A percentile compares a stretch with the other conserved stretches of the same genome.
Evolutionary conservation across 768 basidiomycete genomes (phyloP).

Genomic region (Mycena kentingensis): DNA sequence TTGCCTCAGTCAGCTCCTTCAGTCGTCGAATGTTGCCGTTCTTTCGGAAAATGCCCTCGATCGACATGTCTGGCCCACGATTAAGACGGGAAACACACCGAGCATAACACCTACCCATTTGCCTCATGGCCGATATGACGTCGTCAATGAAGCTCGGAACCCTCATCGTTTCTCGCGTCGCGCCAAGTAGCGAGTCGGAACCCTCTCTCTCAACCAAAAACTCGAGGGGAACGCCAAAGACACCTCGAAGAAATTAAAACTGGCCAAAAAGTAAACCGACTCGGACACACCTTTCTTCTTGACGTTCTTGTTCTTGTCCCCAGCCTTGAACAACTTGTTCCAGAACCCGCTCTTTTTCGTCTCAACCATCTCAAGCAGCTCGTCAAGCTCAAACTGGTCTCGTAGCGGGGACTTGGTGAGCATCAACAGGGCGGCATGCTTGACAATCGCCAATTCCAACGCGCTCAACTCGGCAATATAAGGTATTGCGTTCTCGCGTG

Average conservation of each 20-base stretch:
- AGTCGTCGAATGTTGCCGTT: slow-evolving; percentile 96
- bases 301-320: slow-evolving; percentile 87
- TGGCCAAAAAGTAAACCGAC: slow-evolving; percentile 17
- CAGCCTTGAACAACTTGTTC: slow-evolving; percentile 92
- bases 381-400: slow-evolving; percentile 88
- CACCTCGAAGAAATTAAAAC: slow-evolving; percentile 69
- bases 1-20: slow-evolving; percentile 86
- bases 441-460: slow-evolving; percentile 87
- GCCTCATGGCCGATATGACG: slow-evolving; percentile 96
- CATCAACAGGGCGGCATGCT: slow-evolving; percentile 84
- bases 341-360: slow-evolving; percentile 92
- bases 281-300: slow-evolving; percentile 81
- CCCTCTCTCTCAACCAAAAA: slow-evolving; percentile 92
- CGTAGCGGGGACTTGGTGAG: slow-evolving; percentile 76
- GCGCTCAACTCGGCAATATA: slow-evolving; percentile 83
- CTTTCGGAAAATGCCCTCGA: slow-evolving; percentile 98
- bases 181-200: slow-evolving; percentile 91
- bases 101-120: slow-evolving; percentile 80
- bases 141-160: slow-evolving; percentile 99
- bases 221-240: slow-evolving; percentile 93
- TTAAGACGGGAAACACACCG: not conserved
- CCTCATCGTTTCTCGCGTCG: slow-evolving; percentile 78
- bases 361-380: slow-evolving; percentile 91
- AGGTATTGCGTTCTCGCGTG: slow-evolving; percentile 74
- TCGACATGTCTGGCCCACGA: slow-evolving; percentile 81